A percentile compares a stretch with the other conserved stretches of the same genome.
Evolutionary conservation across 1,284 basidiomycete species (phyloP).

Genomic region (Peniophora sp.): DNA sequence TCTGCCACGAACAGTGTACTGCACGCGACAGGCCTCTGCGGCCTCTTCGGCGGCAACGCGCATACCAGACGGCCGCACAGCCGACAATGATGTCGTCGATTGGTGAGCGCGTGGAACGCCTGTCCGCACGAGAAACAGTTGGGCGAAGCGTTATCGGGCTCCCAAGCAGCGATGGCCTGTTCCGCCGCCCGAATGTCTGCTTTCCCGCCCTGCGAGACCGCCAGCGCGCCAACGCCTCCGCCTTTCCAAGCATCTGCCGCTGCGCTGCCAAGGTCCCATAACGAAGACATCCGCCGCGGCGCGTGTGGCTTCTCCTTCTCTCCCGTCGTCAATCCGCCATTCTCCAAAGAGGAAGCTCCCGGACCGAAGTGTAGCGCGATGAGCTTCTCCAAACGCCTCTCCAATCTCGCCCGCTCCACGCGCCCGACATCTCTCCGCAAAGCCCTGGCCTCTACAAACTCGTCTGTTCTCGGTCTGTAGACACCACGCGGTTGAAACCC

Average conservation of each 20-base stretch:
- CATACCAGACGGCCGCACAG: conserved; percentile 92
- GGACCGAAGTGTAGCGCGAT: conserved; percentile 68
- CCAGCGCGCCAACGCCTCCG: conserved; percentile 51
- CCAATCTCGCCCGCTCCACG: conserved; percentile 73
- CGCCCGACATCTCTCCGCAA: conserved; percentile 51
- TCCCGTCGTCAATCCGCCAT: conserved; percentile 7
- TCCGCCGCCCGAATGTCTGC: conserved; percentile 69
- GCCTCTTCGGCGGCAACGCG: conserved; percentile 75
- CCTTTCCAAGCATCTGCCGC: conserved; percentile 52
- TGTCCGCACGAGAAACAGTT: conserved; percentile 78
- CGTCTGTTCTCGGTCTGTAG: conserved; percentile 64
- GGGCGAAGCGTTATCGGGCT: conserved; percentile 74
- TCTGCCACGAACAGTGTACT: conserved; percentile 79
- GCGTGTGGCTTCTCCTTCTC: conserved; percentile 14
- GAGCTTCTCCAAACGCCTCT: conserved; percentile 79
- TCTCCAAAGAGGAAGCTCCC: conserved; percentile 12
- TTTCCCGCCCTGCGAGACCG: conserved; percentile 32
- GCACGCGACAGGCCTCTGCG: conserved; percentile 62
- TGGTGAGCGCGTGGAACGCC: conserved; percentile 83
- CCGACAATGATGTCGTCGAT: conserved; percentile 95
- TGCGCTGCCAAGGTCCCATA: conserved; percentile 56
- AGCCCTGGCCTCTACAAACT: conserved; percentile 59
- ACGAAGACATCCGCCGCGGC: conserved; percentile 46
- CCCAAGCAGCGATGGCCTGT: conserved; percentile 93
- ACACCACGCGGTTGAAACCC: conserved; percentile 81